Base-by-base conservation (phyloP, 768 basidiomycete species). In the Suillus bovinus region DNA sequence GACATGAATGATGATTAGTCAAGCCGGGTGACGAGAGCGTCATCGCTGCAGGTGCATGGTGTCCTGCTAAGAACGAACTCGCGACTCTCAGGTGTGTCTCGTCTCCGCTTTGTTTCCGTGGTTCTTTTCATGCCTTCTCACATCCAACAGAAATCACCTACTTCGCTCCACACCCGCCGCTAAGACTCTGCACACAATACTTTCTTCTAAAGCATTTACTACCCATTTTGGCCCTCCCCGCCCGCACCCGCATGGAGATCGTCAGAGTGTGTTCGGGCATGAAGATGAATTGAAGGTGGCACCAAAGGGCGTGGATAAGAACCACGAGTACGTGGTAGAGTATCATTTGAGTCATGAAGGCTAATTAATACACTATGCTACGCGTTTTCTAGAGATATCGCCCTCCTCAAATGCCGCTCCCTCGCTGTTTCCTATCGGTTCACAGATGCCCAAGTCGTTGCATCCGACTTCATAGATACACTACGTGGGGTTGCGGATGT, bases 221-320 rank as follows among this genome's bases (percentile, higher is more conserved):
- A 73, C 81, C 52, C 78, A 86, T 64, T 98, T 96, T 67, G 96
- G 94, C 1, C 78, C 85, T 58, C 80, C 93, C 0, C 78, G 76
- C 56, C 86, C 86, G 1, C 78, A 84, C 65, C 79, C 84, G 17
- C 81, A 88, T 60, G 89, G 91, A 20, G 75, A 78, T 60, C 77
- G 87, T 57, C 82, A 83, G 70, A 96, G 82, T 69, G 85, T 99
- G 2, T 99, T 96, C 73, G 96, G 96, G 0, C 72, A 75, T 61
- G 93, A 96, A 2, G 95, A 94, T 67, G 89, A 94, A 71, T 78
- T 97, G 34, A 98, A 97, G 77, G 86, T 86, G 0, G 93, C 94
- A 6, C 96, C 96, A 1, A 52, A 52, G 50, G 50, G 50, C 11
- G 50, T 52, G 31, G 29, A 52, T 33, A 31, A 52, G 29, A 52